phyloP scores from a whole-genome alignment of 192 early-diverging fungal species.

The Coemansia umbellata region DNA sequence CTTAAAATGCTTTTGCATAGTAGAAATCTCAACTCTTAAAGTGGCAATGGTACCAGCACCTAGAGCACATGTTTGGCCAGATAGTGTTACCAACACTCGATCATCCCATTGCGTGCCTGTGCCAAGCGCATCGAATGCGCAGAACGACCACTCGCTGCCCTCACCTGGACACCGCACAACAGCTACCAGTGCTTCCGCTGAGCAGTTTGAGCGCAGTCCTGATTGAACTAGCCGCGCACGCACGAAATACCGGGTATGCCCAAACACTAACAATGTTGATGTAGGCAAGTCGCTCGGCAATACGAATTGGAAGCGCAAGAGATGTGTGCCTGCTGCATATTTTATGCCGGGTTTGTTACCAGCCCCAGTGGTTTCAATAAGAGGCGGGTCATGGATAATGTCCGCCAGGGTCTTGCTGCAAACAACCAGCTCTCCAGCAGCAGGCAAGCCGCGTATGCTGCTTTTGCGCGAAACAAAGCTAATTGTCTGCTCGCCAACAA shows the following conservation, averaged over 20 bases:
- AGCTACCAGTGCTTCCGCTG: background rate
- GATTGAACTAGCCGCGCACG: constrained; percentile 6
- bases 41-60: background rate
- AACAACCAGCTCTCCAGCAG: too few relatives aligned
- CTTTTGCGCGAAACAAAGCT: background rate
- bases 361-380: background rate
- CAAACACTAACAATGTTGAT: constrained; percentile 2
- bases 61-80: constrained; percentile 1
- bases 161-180: constrained; percentile 16
- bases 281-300: constrained; percentile 13
- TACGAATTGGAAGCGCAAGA: constrained; percentile 14
- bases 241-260: constrained; percentile 9
- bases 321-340: constrained; percentile 13
- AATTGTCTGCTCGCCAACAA: constrained; percentile 8
- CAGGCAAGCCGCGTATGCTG: too few relatives aligned
- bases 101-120: constrained; percentile 9
- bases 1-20: constrained; percentile 6
- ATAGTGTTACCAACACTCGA: constrained; percentile 2
- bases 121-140: constrained; percentile 16
- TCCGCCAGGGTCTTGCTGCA: constrained; percentile 3
- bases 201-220: constrained; percentile 7
- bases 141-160: constrained; percentile 15
- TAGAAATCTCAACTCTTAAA: constrained; percentile 1
- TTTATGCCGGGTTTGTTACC: background rate
- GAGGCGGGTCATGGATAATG: background rate